phyloP scores from a whole-genome alignment of 1,139 yeast species.

The Casaregolazyma lundiana region DNA sequence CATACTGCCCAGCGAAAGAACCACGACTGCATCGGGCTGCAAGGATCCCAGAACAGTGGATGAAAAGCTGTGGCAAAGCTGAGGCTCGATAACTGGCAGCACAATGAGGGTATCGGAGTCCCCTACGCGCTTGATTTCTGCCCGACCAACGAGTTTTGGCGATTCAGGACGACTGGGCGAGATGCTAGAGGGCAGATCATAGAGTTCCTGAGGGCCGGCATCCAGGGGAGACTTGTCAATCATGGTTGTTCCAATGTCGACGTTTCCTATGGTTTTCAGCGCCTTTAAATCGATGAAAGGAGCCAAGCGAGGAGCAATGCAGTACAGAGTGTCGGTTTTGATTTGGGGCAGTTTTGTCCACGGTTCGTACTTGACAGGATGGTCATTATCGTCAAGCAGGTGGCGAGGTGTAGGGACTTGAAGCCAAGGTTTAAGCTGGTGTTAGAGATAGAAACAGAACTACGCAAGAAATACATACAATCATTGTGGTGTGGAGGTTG shows the following conservation, averaged over 20 bases:
- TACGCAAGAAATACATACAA: conserved; percentile 10
- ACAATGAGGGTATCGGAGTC: conserved; percentile 9
- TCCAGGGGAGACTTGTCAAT: not conserved
- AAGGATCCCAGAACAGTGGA: conserved; percentile 15
- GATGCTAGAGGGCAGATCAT: conserved; percentile 9
- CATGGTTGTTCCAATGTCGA: conserved; percentile 16
- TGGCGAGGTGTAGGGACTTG: conserved; percentile 54
- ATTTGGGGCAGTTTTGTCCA: conserved; percentile 18
- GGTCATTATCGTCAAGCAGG: conserved; percentile 41
- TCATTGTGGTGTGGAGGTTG: conserved; percentile 7
- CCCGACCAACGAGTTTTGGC: conserved; percentile 12
- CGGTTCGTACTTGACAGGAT: conserved; percentile 19
- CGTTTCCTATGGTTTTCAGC: conserved; percentile 13
- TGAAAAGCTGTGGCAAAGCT: conserved; percentile 20
- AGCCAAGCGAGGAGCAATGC: conserved; percentile 20
- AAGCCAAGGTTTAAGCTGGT: conserved; percentile 54
- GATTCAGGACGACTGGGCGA: conserved; percentile 1
- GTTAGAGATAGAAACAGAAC: not conserved
- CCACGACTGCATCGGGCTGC: conserved; percentile 17
- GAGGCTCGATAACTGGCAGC: conserved; percentile 19
- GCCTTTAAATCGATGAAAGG: conserved; percentile 13
- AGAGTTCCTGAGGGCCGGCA: conserved; percentile 8
- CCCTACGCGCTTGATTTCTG: conserved; percentile 12
- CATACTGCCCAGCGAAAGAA: conserved; percentile 21
- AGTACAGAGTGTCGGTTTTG: conserved; percentile 2